Base-by-base conservation (phyloP, 2,329 filamentous ascomycete genomes). In the Arachnopeziza araneosa region DNA sequence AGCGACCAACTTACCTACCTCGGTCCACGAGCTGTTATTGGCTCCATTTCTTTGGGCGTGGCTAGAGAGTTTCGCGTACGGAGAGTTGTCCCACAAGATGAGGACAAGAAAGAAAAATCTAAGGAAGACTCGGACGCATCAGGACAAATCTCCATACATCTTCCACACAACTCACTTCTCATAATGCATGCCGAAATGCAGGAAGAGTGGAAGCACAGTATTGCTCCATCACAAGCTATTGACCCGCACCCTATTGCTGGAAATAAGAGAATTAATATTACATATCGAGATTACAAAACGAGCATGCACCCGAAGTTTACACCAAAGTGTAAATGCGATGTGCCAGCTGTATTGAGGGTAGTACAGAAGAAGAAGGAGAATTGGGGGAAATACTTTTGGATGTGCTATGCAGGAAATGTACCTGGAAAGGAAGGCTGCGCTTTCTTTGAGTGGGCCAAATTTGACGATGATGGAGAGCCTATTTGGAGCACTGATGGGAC, bases 141-240 rank as follows among this genome's bases (percentile, higher is more conserved):
- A 69, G 93, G 93, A 3, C 93, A 96, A 71, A 93, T 98, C 60
- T 86, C 91, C 0, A 95, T 98, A 51, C 91, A 97, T 68, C 84
- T 98, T 0, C 93, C 93, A 0, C 95, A 98, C 74, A 98, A 98
- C 73, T 96, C 91, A 0, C 81, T 98, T 0, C 80, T 99, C 0
- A 80, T 98, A 10, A 98, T 99, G 95, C 93, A 98, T 70, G 93
- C 93, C 0, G 91, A 96, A 71, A 98, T 96, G 91, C 93, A 98
- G 71, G 93, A 98, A 71, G 88, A 90, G 71, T 98, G 92, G 92
- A 98, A 97, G 73, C 95, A 99, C 73, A 83, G 84, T 66, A 89
- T 99, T 51, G 80, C 86, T 0, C 89, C 92, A 0, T 87, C 89
- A 0, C 79, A 81, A 54, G 84, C 87, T 3, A 89, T 98, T 60